phyloP scores from a whole-genome alignment of 129 eudicot genomes.

The Glebionis coronaria region DNA sequence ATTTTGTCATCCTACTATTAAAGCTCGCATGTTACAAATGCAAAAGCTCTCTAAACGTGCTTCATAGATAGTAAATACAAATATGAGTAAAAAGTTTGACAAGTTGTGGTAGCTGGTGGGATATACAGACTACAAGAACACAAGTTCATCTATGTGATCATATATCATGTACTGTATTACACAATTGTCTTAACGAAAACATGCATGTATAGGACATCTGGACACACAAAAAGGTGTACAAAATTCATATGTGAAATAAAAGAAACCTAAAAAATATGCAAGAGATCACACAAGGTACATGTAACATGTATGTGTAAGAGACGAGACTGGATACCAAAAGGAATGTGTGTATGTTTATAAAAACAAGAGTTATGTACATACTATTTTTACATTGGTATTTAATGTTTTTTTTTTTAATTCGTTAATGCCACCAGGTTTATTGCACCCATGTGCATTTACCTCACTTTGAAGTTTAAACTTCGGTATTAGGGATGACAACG shows the following conservation, averaged over 20 bases:
- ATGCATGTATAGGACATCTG: too few species aligned
- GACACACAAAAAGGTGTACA: not conserved
- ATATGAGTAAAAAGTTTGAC: too few species aligned
- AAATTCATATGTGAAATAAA: not conserved
- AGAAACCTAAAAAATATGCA: not conserved
- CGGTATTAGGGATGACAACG: too few species aligned
- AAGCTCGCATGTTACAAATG: too few species aligned
- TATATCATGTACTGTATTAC: not conserved
- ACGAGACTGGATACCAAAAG: not conserved
- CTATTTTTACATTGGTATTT: not conserved
- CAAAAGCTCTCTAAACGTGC: too few species aligned
- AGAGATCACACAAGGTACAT: not conserved
- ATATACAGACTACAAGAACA: too few species aligned
- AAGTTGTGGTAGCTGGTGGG: too few species aligned
- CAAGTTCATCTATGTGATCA: too few species aligned
- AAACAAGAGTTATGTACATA: not conserved
- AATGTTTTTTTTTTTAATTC: not conserved
- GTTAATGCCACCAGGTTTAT: slow-evolving; percentile 2
- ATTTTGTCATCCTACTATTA: too few species aligned
- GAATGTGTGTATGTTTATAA: not conserved
- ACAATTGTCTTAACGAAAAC: not conserved
- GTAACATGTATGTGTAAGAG: not conserved
- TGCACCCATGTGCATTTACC: slow-evolving; percentile 3
- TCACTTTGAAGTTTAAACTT: not conserved
- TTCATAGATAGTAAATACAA: too few species aligned